A percentile compares a stretch with the other conserved stretches of the same genome.
phyloP scores from a whole-genome alignment of 2,329 filamentous ascomycete species.

The Phialocephala subalpina region DNA sequence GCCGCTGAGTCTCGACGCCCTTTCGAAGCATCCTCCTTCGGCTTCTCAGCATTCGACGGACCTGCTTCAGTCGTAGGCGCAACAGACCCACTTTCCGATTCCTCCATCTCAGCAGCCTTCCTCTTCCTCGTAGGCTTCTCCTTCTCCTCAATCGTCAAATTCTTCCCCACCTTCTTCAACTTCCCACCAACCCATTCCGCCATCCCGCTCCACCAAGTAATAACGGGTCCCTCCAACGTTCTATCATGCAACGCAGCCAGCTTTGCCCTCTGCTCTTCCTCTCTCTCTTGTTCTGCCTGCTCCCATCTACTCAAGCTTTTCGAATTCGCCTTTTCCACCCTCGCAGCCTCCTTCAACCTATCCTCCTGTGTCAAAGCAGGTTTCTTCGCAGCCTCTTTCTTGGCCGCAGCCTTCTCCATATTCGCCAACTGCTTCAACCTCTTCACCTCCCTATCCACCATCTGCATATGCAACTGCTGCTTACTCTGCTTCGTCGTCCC shows the following conservation, averaged over 20 bases:
- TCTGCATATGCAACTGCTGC: conserved; percentile 68
- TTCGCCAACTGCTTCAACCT: conserved; percentile 74
- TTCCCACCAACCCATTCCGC: conserved; percentile 82
- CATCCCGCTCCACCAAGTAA: conserved; percentile 93
- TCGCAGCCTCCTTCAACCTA: conserved; percentile 80
- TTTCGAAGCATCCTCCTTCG: background rate
- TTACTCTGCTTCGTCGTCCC: conserved; percentile 69
- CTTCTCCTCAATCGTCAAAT: conserved; percentile 67
- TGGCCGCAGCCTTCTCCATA: conserved; percentile 67
- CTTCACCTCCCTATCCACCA: conserved; percentile 75
- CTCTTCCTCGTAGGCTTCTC: conserved; percentile 58
- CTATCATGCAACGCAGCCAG: conserved; percentile 88
- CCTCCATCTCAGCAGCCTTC: conserved; percentile 61
- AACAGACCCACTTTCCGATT: conserved; percentile 23
- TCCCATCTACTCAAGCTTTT: conserved; percentile 96
- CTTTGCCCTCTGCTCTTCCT: conserved; percentile 82
- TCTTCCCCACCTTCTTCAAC: conserved; percentile 73
- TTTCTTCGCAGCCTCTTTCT: conserved; percentile 74
- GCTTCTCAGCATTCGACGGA: conserved; percentile 1
- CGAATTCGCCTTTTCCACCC: conserved; percentile 85
- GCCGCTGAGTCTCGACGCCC: background rate
- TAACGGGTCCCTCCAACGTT: conserved; percentile 85
- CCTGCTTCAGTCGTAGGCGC: conserved; percentile 3
- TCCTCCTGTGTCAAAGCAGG: conserved; percentile 91
- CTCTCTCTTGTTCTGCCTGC: conserved; percentile 86